phyloP scores from a whole-genome alignment of 768 basidiomycete species.

The Phaffia australis region DNA sequence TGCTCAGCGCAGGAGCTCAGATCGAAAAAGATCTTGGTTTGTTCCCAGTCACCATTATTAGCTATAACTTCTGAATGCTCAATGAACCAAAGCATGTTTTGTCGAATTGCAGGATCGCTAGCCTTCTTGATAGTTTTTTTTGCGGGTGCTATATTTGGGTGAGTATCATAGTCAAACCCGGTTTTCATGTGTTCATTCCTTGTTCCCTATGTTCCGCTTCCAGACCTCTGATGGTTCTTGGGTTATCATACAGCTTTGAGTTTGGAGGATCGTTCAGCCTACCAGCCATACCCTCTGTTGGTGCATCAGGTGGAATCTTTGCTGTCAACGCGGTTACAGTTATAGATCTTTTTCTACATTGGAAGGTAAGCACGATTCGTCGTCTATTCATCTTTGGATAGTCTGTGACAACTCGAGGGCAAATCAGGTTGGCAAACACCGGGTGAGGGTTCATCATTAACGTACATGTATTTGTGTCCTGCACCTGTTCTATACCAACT shows the following conservation, averaged over 20 bases:
- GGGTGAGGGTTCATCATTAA: no score
- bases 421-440: no score
- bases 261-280: slow-evolving; percentile 88
- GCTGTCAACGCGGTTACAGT: slow-evolving; percentile 40
- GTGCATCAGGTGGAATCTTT: slow-evolving; percentile 88
- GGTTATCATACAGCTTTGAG: slow-evolving; percentile 36
- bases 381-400: background rate
- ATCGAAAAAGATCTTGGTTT: slow-evolving; percentile 27
- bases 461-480: no score
- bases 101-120: slow-evolving; percentile 50
- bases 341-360: slow-evolving; percentile 85
- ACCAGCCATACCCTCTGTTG: slow-evolving; percentile 76
- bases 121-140: slow-evolving; percentile 80
- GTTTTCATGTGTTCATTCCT: background rate
- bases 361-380: slow-evolving; percentile 43
- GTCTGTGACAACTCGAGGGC: no score
- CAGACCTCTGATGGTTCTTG: slow-evolving; percentile 17
- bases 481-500: no score
- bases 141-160: slow-evolving; percentile 88
- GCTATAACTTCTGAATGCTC: slow-evolving; percentile 32
- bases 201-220: background rate
- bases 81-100: slow-evolving; percentile 69
- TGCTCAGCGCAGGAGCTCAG: slow-evolving; percentile 52
- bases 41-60: slow-evolving; percentile 45
- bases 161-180: slow-evolving; percentile 26